These are phyloP conservation scores for Quercus alba DNA, from an alignment of 306 rosid genomes.

Conservation along the genomic window DNA sequence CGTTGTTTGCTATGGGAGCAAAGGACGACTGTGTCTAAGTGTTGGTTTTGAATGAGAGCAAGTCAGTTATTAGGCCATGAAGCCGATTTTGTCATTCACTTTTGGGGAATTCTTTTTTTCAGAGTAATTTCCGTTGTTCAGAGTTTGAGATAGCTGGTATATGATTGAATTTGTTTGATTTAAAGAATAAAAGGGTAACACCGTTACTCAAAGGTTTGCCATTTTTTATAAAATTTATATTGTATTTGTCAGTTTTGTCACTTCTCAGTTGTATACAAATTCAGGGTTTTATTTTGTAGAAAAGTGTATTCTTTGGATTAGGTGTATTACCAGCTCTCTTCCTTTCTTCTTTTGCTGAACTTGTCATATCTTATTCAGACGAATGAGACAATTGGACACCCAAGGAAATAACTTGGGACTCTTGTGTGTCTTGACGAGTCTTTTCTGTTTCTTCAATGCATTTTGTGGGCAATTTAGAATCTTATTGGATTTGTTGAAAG, in stretches of 20 bases:
- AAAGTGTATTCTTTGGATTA: not conserved
- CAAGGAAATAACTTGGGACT: not conserved
- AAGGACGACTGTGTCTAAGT: not conserved
- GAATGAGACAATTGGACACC: not conserved
- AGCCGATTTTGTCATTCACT: not conserved
- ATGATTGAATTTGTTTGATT: constrained; percentile 32
- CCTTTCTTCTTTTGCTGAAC: not conserved
- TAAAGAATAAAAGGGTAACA: constrained; percentile 18
- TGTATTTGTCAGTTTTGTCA: not conserved
- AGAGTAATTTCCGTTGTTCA: not conserved
- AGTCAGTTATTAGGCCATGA: not conserved
- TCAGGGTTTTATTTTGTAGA: not conserved
- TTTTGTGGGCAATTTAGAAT: too few relatives aligned
- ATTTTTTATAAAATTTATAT: constrained; percentile 2
- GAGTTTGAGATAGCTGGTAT: constrained; percentile 25
- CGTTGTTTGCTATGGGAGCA: constrained; percentile 31
- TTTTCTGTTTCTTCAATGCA: too few relatives aligned
- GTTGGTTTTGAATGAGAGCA: constrained; percentile 19
- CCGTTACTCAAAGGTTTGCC: constrained; percentile 1
- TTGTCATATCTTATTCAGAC: not conserved
- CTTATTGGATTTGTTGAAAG: too few relatives aligned
- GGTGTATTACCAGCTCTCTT: not conserved
- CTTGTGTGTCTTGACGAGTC: not conserved
- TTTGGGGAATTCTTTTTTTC: not conserved
- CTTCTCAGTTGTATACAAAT: constrained; percentile 5